These are phyloP conservation scores for Balakata baccata DNA, from an alignment of 345 rosid genomes.

Conservation along the genomic window DNA sequence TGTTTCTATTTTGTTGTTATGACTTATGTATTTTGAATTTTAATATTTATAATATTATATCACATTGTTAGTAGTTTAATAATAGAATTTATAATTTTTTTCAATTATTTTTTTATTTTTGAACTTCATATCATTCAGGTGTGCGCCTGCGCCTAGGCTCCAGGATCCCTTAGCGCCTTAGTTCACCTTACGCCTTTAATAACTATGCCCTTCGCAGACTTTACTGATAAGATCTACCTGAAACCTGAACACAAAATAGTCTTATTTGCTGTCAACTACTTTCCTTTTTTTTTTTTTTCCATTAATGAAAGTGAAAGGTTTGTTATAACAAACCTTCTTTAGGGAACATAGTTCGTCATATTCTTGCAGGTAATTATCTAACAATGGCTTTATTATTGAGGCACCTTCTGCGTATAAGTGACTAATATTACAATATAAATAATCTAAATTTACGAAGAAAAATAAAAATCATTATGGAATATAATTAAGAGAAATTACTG, in stretches of 20 bases:
- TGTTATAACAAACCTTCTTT: slow-evolving; percentile 47
- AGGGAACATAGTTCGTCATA: slow-evolving; percentile 57
- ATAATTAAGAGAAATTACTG: slow-evolving; percentile 31
- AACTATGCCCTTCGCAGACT: too few species aligned
- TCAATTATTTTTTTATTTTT: too few species aligned
- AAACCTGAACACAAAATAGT: slow-evolving; percentile 18
- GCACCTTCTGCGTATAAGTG: slow-evolving; percentile 43
- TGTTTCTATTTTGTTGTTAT: too few species aligned
- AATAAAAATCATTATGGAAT: background rate
- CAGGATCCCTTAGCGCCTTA: too few species aligned
- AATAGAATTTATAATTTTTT: too few species aligned
- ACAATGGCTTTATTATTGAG: slow-evolving; percentile 34
- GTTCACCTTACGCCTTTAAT: too few species aligned
- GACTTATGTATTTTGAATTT: too few species aligned
- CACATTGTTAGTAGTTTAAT: too few species aligned
- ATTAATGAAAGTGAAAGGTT: background rate
- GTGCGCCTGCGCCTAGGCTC: too few species aligned
- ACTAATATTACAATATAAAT: background rate
- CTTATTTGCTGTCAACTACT: background rate
- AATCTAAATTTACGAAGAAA: background rate
- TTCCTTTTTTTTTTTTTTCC: background rate
- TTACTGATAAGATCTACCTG: slow-evolving; percentile 67
- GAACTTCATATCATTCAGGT: too few species aligned
- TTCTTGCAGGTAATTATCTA: slow-evolving; percentile 57
- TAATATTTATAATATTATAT: too few species aligned